Evolutionary conservation across 2,329 filamentous ascomycete genomes (phyloP).

Genomic region (Rhynchosporium agropyri): DNA sequence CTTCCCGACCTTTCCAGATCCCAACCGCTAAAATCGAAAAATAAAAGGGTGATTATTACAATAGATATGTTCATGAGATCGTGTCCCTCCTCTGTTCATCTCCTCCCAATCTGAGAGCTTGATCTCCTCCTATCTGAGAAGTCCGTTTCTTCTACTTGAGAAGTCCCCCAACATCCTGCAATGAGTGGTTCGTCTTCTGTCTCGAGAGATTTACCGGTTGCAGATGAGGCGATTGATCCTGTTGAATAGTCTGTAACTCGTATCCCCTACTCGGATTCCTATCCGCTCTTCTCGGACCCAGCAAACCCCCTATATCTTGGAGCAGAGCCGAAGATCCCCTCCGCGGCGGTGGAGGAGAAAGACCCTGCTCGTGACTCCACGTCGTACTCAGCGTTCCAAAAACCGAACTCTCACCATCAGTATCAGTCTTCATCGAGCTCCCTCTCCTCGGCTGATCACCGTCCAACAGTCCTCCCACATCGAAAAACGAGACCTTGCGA

Average conservation of each 20-base stretch:
- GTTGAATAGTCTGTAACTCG: slow-evolving; percentile 38
- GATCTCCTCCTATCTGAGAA: too few relatives aligned
- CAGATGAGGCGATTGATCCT: slow-evolving; percentile 27
- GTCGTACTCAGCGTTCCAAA: slow-evolving; percentile 28
- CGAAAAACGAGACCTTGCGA: slow-evolving; percentile 76
- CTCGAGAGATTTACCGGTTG: slow-evolving; percentile 30
- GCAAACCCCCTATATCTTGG: slow-evolving; percentile 59
- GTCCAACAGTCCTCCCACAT: slow-evolving; percentile 76
- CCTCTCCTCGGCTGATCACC: slow-evolving; percentile 44
- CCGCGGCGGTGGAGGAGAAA: slow-evolving; percentile 50
- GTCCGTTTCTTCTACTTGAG: slow-evolving; percentile 32
- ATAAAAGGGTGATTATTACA: slow-evolving; percentile 8
- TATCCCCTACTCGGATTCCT: slow-evolving; percentile 27
- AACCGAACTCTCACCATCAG: slow-evolving; percentile 37
- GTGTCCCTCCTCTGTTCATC: neutral
- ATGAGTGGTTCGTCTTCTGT: slow-evolving; percentile 39
- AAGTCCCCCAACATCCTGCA: slow-evolving; percentile 50
- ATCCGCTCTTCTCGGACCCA: slow-evolving; percentile 46
- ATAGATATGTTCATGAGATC: slow-evolving; percentile 9
- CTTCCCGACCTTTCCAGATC: neutral
- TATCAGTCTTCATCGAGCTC: slow-evolving; percentile 35
- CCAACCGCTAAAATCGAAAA: slow-evolving; percentile 4
- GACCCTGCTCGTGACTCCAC: slow-evolving; percentile 32
- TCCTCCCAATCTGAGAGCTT: too few relatives aligned
- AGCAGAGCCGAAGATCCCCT: slow-evolving; percentile 60